phyloP scores from a whole-genome alignment of 2,329 filamentous ascomycete species.

The Aspergillus aculeatinus region DNA sequence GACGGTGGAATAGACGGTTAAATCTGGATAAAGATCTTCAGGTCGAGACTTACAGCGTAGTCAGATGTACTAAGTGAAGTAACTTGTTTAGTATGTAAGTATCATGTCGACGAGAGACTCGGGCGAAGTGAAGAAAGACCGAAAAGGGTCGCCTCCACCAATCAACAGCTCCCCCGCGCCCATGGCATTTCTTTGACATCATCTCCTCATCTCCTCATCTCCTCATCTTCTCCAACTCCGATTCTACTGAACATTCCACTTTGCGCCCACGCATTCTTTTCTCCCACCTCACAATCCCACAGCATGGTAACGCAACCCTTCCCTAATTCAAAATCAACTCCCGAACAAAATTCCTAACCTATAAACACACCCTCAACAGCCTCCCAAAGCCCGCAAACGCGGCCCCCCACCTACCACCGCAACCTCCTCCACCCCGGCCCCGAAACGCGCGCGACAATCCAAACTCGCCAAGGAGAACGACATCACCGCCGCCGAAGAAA shows the following conservation, averaged over 20 bases:
- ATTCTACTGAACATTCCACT: not conserved
- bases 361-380: slow-evolving; percentile 21
- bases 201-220: not conserved
- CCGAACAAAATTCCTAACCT: not conserved
- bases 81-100: not conserved
- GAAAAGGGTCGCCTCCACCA: not conserved
- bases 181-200: not conserved
- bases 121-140: too few species aligned
- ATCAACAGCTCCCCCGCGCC: not conserved
- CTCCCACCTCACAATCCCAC: slow-evolving; percentile 9
- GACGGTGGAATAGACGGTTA: not conserved
- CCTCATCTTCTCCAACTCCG: not conserved
- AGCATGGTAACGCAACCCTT: slow-evolving; percentile 21
- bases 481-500: slow-evolving; percentile 78
- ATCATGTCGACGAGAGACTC: too few species aligned
- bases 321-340: not conserved
- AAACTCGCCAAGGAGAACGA: slow-evolving; percentile 92
- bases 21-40: too few species aligned
- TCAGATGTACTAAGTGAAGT: too few species aligned
- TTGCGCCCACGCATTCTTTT: not conserved
- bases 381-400: slow-evolving; percentile 35
- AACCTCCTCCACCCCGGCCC: slow-evolving; percentile 28
- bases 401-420: slow-evolving; percentile 22
- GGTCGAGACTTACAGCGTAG: too few species aligned
- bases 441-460: slow-evolving; percentile 61